phyloP scores from a whole-genome alignment of 768 basidiomycete species.

The Antrodiella citrinella region DNA sequence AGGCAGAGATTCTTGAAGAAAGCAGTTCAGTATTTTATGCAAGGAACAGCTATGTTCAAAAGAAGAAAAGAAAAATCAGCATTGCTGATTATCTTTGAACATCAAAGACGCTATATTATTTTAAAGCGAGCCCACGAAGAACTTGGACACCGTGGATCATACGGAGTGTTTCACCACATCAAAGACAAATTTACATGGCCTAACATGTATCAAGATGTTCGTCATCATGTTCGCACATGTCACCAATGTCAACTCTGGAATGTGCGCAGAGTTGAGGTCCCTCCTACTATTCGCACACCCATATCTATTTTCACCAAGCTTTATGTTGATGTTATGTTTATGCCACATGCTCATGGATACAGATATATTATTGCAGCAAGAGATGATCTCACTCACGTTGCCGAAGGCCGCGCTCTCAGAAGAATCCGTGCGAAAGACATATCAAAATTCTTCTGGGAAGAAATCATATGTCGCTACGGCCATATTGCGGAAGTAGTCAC shows the following conservation, averaged over 20 bases:
- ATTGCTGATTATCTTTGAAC: not conserved
- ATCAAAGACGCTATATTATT: not conserved
- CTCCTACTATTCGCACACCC: not conserved
- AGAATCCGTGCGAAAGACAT: slow-evolving; percentile 9
- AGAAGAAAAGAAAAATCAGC: not conserved
- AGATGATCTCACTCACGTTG: slow-evolving; percentile 17
- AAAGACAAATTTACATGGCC: not conserved
- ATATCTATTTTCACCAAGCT: not conserved
- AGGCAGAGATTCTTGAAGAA: slow-evolving; percentile 5
- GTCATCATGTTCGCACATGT: not conserved
- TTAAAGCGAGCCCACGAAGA: not conserved
- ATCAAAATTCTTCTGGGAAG: slow-evolving; percentile 24
- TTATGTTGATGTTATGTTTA: slow-evolving; percentile 1
- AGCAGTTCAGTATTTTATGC: slow-evolving; percentile 10
- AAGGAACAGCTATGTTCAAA: slow-evolving; percentile 5
- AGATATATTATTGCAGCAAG: not conserved
- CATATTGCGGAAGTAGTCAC: slow-evolving; percentile 15
- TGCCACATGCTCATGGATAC: not conserved
- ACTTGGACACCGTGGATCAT: not conserved
- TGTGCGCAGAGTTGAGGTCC: slow-evolving; percentile 10
- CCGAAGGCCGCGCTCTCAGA: slow-evolving; percentile 1
- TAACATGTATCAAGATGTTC: not conserved
- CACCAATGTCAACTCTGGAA: not conserved
- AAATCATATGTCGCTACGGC: slow-evolving; percentile 22
- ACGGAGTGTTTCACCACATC: not conserved